Base-by-base conservation (phyloP, 2,329 filamentous ascomycete species). In the Allantophomopsis cytisporea region DNA sequence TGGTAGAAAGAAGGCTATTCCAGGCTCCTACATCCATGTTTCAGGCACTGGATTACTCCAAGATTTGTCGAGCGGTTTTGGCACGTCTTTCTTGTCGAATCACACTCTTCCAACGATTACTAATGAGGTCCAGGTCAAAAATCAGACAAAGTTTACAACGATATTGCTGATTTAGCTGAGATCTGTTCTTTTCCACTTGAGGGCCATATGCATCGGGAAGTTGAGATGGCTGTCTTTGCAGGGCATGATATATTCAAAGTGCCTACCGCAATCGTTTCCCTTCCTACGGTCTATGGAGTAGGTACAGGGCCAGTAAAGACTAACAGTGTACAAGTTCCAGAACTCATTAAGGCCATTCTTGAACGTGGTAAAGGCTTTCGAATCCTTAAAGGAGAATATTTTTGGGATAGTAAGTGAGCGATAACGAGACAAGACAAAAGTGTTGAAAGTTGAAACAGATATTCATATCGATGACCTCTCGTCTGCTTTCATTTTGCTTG, bases 151-250 rank as follows among this genome's bases (percentile, higher is more conserved):
- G 52, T 68, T 3, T 81, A 76, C 56, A 60, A 76, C 49, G 79
- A 83, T 47, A 63, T 73, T 48, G 62, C 70, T 8, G 69, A 68
- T 38, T 65, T 83, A 31, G 58, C 63, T 11, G 67, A 70, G 35
- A 60, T 81, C 30, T 61, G 71, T 2, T 64, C 52, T 10, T 50
- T 82, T 1, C 76, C 76, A 1, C 60, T 68, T 0, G 70, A 76
- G 50, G 50, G 58, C 1, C n/a, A n/a, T n/a, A 52, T 66, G 17
- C 82, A 87, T 58, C 72, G 79, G 12, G 64, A 77, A 49, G 71
- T 85, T 4, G 83, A 89, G 56, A 72, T 76, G 53, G 65, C 83
- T 17, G 69, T 86, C n/a, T 60, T 66, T 20, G 60, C 47, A 0
- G 47, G 41, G 1, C 59, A 62, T n/a, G 54, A 56, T 5, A 54